These are phyloP conservation scores for Trypanosoma theileri DNA, from an alignment of 208 protist species.

Conservation along the genomic window DNA sequence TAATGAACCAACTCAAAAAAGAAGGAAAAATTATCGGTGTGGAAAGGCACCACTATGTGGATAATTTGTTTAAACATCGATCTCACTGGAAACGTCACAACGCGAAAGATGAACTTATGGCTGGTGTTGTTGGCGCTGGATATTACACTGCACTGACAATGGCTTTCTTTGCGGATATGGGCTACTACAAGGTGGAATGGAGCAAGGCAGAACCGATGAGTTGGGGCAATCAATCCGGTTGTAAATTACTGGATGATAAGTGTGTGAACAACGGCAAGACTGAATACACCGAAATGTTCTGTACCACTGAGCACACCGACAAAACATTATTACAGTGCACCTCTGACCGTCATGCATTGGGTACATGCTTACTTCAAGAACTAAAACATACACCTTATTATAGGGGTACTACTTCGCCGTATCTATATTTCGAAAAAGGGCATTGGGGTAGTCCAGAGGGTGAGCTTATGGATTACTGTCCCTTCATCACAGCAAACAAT, in stretches of 20 bases:
- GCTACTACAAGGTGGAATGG: constrained; percentile 37
- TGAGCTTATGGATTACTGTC: too few relatives aligned
- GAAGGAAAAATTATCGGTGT: too few relatives aligned
- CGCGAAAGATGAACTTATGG: constrained; percentile 38
- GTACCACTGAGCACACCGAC: not conserved
- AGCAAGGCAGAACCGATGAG: constrained; percentile 27
- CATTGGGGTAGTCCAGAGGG: too few relatives aligned
- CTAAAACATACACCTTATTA: not conserved
- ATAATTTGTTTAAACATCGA: too few relatives aligned
- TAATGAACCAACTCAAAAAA: too few relatives aligned
- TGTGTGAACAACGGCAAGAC: constrained; percentile 21
- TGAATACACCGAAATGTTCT: not conserved
- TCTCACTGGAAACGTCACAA: constrained; percentile 43
- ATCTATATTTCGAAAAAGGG: too few relatives aligned
- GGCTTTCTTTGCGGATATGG: constrained; percentile 33
- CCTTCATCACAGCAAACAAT: not conserved
- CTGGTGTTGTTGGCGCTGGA: constrained; percentile 8
- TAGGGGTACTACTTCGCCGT: too few relatives aligned
- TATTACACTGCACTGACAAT: constrained; percentile 43
- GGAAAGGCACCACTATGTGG: too few relatives aligned
- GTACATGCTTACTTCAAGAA: not conserved
- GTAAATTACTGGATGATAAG: constrained; percentile 27
- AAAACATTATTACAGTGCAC: not conserved
- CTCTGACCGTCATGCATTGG: not conserved
- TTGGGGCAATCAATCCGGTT: constrained; percentile 34